Evolutionary conservation across 2,329 filamentous ascomycete species (phyloP).

Genomic region (Fusarium temperatum): DNA sequence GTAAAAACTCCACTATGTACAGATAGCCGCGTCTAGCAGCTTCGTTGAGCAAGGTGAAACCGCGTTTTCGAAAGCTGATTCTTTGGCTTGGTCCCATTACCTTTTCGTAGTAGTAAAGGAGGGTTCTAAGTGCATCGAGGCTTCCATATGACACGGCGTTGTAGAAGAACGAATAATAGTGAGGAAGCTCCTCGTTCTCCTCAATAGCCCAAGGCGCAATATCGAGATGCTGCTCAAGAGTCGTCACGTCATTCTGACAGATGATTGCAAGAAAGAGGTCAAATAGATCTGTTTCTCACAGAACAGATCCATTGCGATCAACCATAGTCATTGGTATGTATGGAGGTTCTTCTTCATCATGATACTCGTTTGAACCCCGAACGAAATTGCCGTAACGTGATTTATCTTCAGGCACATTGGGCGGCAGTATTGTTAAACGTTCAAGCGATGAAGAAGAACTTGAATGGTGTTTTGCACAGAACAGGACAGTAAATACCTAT

Average conservation of each 20-base stretch:
- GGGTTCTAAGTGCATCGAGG: not conserved
- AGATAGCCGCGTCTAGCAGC: not conserved
- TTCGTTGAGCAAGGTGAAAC: not conserved
- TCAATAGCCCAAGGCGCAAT: not conserved
- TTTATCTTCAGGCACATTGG: rapidly evolving
- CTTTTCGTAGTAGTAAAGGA: not conserved
- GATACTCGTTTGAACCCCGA: not conserved
- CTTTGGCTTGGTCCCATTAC: not conserved
- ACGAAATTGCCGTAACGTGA: not conserved
- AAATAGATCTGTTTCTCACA: not conserved
- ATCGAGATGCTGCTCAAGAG: not conserved
- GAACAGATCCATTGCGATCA: not conserved
- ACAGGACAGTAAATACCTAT: not conserved
- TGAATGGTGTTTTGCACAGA: too few relatives aligned
- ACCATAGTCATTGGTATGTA: not conserved
- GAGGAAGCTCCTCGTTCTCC: not conserved
- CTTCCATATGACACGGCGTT: not conserved
- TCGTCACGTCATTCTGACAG: not conserved
- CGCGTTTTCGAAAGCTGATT: not conserved
- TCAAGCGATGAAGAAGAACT: not conserved
- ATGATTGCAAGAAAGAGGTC: not conserved
- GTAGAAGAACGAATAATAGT: not conserved
- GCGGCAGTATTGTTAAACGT: not conserved
- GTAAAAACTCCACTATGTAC: not conserved
- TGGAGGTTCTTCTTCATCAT: not conserved